These are phyloP conservation scores for Thermothielavioides terrestris DNA, from an alignment of 495 filamentous ascomycete species.

Conservation along the genomic window DNA sequence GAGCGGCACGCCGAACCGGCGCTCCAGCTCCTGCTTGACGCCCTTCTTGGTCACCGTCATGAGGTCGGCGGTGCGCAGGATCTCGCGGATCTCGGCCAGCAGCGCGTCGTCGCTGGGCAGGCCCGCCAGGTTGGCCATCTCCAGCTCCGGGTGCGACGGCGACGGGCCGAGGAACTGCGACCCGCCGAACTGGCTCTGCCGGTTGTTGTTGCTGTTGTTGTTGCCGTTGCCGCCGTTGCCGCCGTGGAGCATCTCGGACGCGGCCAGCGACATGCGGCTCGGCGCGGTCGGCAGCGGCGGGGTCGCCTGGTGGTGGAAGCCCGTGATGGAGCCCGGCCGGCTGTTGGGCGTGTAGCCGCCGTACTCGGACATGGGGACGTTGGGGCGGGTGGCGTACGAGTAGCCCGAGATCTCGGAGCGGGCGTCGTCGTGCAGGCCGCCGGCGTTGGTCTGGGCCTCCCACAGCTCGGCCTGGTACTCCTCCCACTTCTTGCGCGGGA, in stretches of 20 bases:
- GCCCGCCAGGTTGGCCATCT: constrained; percentile 56
- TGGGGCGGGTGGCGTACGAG: constrained; percentile 80
- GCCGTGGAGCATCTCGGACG: constrained; percentile 61
- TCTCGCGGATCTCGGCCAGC: constrained; percentile 87
- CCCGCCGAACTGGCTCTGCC: constrained; percentile 44
- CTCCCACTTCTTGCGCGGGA: constrained; percentile 98
- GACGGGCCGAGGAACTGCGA: constrained; percentile 38
- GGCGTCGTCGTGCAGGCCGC: constrained; percentile 54
- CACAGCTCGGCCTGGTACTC: constrained; percentile 97
- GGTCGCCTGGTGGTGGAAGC: constrained; percentile 51
- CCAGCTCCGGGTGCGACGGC: constrained; percentile 49
- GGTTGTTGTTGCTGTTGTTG: constrained; percentile 5
- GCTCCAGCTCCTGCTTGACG: constrained; percentile 87
- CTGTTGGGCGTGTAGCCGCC: constrained; percentile 42
- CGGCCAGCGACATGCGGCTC: constrained; percentile 68
- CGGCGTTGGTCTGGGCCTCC: constrained; percentile 67
- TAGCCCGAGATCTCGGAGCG: constrained; percentile 84
- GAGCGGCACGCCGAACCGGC: constrained; percentile 70
- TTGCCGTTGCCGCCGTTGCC: constrained; percentile 19
- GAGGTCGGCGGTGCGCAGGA: constrained; percentile 80
- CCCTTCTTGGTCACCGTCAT: constrained; percentile 99
- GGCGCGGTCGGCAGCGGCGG: constrained; percentile 12
- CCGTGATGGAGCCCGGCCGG: constrained; percentile 69
- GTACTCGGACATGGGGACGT: constrained; percentile 52
- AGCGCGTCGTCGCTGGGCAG: constrained; percentile 84